phyloP scores from a whole-genome alignment of 2,329 filamentous ascomycete species.

The Penicillium thymicola region DNA sequence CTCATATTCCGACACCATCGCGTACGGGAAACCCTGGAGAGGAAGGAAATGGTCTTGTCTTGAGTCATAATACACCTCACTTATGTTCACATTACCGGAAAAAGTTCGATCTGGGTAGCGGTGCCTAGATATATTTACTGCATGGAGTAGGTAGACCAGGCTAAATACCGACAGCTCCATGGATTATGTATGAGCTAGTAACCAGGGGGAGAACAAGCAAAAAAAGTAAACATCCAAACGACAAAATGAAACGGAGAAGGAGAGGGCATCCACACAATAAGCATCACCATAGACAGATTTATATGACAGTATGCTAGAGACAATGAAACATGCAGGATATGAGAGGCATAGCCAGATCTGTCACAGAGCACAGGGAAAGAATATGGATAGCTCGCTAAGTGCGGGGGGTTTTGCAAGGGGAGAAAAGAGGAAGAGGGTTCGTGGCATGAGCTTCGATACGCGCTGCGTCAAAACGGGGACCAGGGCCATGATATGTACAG shows the following conservation, averaged over 20 bases:
- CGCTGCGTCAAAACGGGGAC: slow-evolving; percentile 10
- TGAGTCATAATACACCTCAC: background rate
- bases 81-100: background rate
- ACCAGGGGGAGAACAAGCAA: background rate
- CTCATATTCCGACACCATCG: background rate
- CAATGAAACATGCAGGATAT: slow-evolving; percentile 6
- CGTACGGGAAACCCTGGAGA: background rate
- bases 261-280: slow-evolving; percentile 10
- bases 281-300: slow-evolving; percentile 12
- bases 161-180: background rate
- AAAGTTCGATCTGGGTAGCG: background rate
- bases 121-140: background rate
- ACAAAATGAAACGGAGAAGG: slow-evolving; percentile 9
- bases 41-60: background rate
- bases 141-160: background rate
- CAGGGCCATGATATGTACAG: slow-evolving; percentile 25
- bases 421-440: slow-evolving; percentile 6
- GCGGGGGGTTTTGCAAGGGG: slow-evolving; percentile 6
- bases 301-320: slow-evolving; percentile 12
- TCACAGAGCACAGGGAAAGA: slow-evolving; percentile 9
- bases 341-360: slow-evolving; percentile 4
- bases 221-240: slow-evolving; percentile 5
- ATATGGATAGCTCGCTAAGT: slow-evolving; percentile 15
- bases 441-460: slow-evolving; percentile 14
- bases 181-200: slow-evolving; percentile 9